Evolutionary conservation across 2,329 filamentous ascomycete genomes (phyloP).

Genomic region (Herpotrichia juniperi): DNA sequence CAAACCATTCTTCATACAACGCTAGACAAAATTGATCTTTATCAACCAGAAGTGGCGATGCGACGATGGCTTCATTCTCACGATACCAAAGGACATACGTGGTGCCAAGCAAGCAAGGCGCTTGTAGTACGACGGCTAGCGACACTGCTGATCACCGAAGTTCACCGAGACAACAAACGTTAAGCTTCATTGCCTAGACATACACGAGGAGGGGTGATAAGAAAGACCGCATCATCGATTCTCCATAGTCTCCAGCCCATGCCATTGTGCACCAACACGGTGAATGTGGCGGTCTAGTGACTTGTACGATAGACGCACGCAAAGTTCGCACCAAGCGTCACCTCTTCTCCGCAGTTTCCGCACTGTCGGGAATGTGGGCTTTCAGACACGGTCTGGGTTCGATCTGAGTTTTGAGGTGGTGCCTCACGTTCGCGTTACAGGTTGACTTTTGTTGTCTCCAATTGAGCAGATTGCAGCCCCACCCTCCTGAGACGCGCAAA

Average conservation of each 20-base stretch:
- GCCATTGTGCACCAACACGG: background rate
- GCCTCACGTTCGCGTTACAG: background rate
- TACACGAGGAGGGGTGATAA: background rate
- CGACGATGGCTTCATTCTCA: background rate
- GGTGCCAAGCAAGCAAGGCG: background rate
- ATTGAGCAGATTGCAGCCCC: background rate
- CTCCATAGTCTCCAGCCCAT: background rate
- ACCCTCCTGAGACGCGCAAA: background rate
- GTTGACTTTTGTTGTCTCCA: background rate
- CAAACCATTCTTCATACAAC: background rate
- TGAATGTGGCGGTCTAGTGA: background rate
- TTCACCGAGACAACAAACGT: background rate
- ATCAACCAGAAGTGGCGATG: background rate
- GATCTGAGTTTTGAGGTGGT: background rate
- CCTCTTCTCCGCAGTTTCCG: constrained; percentile 37
- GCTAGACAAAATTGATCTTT: background rate
- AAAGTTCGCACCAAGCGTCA: constrained; percentile 20
- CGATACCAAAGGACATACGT: background rate
- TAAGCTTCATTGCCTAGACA: background rate
- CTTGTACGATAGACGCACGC: constrained; percentile 11
- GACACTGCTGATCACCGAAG: background rate
- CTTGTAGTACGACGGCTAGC: background rate
- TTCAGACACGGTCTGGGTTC: background rate
- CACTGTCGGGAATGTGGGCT: constrained; percentile 23
- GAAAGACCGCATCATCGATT: background rate